phyloP scores from a whole-genome alignment of 2,329 filamentous ascomycete species.

The Cladosporium colombiae region DNA sequence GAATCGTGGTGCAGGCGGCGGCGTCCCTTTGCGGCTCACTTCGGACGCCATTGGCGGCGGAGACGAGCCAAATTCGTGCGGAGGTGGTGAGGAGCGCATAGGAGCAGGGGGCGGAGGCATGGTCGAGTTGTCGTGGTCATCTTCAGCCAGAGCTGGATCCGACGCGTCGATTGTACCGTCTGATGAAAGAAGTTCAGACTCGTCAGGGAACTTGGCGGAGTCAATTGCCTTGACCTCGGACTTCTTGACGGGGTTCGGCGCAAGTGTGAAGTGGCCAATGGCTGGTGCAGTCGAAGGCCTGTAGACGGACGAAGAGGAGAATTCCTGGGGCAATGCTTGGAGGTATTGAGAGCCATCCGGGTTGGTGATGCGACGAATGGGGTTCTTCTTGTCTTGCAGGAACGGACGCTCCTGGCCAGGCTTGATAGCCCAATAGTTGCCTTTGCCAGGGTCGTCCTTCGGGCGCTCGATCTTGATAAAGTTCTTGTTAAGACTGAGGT shows the following conservation, averaged over 20 bases:
- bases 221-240: slow-evolving; percentile 47
- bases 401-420: slow-evolving; percentile 87
- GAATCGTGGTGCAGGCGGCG: slow-evolving; percentile 67
- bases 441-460: slow-evolving; percentile 96
- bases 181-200: slow-evolving; percentile 50
- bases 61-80: slow-evolving; percentile 79
- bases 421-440: slow-evolving; percentile 94
- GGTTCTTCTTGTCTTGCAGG: slow-evolving; percentile 74
- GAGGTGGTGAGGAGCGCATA: slow-evolving; percentile 69
- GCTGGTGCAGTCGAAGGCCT: slow-evolving; percentile 43
- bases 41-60: slow-evolving; percentile 80
- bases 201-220: slow-evolving; percentile 53
- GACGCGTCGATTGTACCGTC: slow-evolving; percentile 55
- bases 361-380: slow-evolving; percentile 58
- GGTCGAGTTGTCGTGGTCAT: slow-evolving; percentile 41
- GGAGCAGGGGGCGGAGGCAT: slow-evolving; percentile 44
- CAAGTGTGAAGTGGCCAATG: slow-evolving; percentile 39
- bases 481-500: slow-evolving; percentile 93
- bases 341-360: slow-evolving; percentile 50
- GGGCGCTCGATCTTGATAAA: slow-evolving; percentile 94
- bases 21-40: slow-evolving; percentile 67
- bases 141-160: slow-evolving; percentile 51
- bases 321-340: slow-evolving; percentile 33
- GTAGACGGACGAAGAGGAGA: slow-evolving; percentile 26
- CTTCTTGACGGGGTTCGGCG: slow-evolving; percentile 35